Conservation (phyloP, 2,329 filamentous ascomycete genomes). For the Fusarium miscanthi region DNA sequence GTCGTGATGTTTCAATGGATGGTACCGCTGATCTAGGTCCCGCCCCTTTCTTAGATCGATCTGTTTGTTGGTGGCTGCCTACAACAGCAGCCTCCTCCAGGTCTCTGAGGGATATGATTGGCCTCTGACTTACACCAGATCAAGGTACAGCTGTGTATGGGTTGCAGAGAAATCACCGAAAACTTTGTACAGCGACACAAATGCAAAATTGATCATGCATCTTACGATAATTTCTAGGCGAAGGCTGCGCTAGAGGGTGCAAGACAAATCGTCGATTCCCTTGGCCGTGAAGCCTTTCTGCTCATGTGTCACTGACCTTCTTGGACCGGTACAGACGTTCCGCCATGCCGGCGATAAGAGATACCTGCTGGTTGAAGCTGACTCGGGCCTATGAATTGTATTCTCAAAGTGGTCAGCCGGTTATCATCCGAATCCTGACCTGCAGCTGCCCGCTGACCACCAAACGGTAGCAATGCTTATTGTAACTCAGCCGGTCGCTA, state of each 20-base stretch:
- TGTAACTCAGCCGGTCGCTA: constrained; percentile 19
- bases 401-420: constrained; percentile 6
- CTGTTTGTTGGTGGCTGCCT: constrained; percentile 32
- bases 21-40: constrained; percentile 26
- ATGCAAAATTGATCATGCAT: background rate
- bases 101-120: constrained; percentile 28
- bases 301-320: background rate
- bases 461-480: constrained; percentile 11
- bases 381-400: constrained; percentile 7
- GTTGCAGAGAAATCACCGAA: constrained; percentile 14
- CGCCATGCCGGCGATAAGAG: background rate
- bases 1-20: constrained; percentile 20
- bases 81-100: constrained; percentile 15
- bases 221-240: background rate
- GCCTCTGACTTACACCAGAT: constrained; percentile 31
- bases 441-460: constrained; percentile 22
- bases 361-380: constrained; percentile 8
- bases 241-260: background rate
- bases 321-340: background rate
- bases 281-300: background rate
- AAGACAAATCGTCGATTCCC: background rate
- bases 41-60: constrained; percentile 34
- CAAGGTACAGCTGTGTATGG: constrained; percentile 9
- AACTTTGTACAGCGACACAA: background rate
- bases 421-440: constrained; percentile 13